Conservation (phyloP, 805 yeast genomes). For the Teunomyces pallodes region DNA sequence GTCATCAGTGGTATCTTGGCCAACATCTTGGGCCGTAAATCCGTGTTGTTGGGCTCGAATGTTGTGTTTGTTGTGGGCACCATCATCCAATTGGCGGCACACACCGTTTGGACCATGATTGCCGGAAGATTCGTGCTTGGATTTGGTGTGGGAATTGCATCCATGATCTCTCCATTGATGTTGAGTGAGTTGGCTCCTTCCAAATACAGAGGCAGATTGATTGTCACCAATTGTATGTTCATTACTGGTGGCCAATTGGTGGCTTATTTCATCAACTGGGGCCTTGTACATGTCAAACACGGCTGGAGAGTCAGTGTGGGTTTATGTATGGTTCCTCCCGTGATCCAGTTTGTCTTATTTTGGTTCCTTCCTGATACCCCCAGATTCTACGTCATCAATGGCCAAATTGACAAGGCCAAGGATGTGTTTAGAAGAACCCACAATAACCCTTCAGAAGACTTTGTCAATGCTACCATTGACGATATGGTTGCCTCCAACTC, state of each 20-base stretch:
- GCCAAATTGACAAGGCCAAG: constrained; percentile 62
- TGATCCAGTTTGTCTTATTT: constrained; percentile 70
- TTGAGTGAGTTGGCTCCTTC: constrained; percentile 92
- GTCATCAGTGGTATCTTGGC: constrained; percentile 77
- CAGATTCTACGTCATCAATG: constrained; percentile 76
- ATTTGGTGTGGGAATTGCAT: constrained; percentile 94
- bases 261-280: constrained; percentile 94
- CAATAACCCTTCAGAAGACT: constrained; percentile 56
- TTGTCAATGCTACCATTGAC: constrained; percentile 63
- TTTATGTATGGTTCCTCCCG: constrained; percentile 83
- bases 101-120: constrained; percentile 86
- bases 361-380: constrained; percentile 94
- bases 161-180: constrained; percentile 90
- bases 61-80: constrained; percentile 82
- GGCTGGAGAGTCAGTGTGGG: constrained; percentile 97
- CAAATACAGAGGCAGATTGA: constrained; percentile 85
- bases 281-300: constrained; percentile 63
- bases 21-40: constrained; percentile 81
- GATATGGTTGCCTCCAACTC: constrained; percentile 56
- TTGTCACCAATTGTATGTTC: constrained; percentile 82
- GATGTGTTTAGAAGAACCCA: constrained; percentile 64
- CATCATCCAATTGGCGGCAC: constrained; percentile 76
- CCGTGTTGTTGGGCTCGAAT: constrained; percentile 80
- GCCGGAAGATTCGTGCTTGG: constrained; percentile 92
- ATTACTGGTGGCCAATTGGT: constrained; percentile 94